Base-by-base conservation (phyloP, 306 rosid genomes). In the Dalbergia cochinchinensis region DNA sequence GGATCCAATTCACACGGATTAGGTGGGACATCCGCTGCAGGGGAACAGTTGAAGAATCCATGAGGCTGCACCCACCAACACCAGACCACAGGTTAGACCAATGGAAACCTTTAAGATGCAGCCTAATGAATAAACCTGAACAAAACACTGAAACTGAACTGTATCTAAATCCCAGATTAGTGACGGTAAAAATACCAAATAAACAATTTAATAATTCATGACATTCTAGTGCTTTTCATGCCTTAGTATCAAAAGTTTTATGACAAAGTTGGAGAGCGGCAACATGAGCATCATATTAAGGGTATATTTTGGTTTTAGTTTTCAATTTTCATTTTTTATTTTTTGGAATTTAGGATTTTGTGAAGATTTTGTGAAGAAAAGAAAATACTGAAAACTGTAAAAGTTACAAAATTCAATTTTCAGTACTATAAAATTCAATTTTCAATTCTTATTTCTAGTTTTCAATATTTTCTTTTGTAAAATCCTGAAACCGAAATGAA, bases 41-140 rank as follows among this genome's bases (percentile, higher is more conserved):
- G 90, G 22, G 91, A 93, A 68, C 92, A 87, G 65, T 93, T 89
- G 91, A 91, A 91, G 91, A 93, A 93, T 33, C 97, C 97, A 53
- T 89, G 91, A 79, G 97, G 94, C 97, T 93, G 91, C 91, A 86
- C 18, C 35, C 83, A 69, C 69, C 73, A 65, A 48, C 35, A 41
- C 34, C 31, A 5, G 6, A 65, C 20, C 62, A 14, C 0, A 18
- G 11, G 18, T 71, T 45, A 67, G 19, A 63, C 64, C 34, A 31
- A 26, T n/a, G n/a, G 5, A 41, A 20, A 42, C 1, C 15, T 47
- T 10, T 47, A 1, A 42, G 48, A 42, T 10, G 11, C 44, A 51
- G 22, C 26, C 48, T 48, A 47, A 47, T 35, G 34, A 65, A 61
- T 4, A 31, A 35, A 47, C 74, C 11, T 16, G 31, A 37, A 39